A percentile compares a stretch with the other conserved stretches of the same genome.
These are phyloP conservation scores for Termitomyces sp. DNA, from an alignment of 768 basidiomycete genomes.

Conservation along the genomic window DNA sequence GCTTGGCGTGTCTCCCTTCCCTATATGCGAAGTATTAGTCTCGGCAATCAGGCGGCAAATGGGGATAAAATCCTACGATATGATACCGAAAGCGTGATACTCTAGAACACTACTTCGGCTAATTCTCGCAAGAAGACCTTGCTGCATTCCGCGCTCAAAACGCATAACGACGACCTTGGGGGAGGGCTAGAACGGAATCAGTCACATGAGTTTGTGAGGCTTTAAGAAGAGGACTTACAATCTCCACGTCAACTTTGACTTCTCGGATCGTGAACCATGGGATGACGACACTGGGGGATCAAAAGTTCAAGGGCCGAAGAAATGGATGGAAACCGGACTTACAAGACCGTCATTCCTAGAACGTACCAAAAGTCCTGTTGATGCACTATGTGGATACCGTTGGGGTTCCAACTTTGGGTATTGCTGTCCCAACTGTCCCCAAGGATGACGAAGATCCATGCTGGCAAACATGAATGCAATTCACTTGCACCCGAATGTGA, in stretches of 20 bases:
- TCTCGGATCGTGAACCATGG: constrained; percentile 77
- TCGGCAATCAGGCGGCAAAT: background rate
- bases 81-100: constrained; percentile 82
- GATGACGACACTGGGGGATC: constrained; percentile 45
- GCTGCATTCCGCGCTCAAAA: constrained; percentile 83
- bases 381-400: constrained; percentile 47
- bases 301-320: constrained; percentile 1
- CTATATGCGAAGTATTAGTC: constrained; percentile 26
- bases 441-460: constrained; percentile 67
- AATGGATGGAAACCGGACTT: constrained; percentile 14
- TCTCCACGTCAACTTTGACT: constrained; percentile 72
- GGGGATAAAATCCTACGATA: constrained; percentile 49
- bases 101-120: constrained; percentile 73
- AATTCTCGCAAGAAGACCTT: constrained; percentile 73
- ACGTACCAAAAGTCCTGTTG: constrained; percentile 82
- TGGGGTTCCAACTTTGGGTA: constrained; percentile 55
- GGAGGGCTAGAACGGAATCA: constrained; percentile 48
- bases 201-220: background rate
- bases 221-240: constrained; percentile 38
- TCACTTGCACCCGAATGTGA: background rate
- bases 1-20: constrained; percentile 64
- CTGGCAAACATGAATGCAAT: constrained; percentile 18
- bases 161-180: constrained; percentile 76
- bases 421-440: constrained; percentile 57
- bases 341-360: constrained; percentile 71